These are phyloP conservation scores for Macrocystidia cucumis DNA, from an alignment of 1,284 basidiomycete species.

Conservation along the genomic window DNA sequence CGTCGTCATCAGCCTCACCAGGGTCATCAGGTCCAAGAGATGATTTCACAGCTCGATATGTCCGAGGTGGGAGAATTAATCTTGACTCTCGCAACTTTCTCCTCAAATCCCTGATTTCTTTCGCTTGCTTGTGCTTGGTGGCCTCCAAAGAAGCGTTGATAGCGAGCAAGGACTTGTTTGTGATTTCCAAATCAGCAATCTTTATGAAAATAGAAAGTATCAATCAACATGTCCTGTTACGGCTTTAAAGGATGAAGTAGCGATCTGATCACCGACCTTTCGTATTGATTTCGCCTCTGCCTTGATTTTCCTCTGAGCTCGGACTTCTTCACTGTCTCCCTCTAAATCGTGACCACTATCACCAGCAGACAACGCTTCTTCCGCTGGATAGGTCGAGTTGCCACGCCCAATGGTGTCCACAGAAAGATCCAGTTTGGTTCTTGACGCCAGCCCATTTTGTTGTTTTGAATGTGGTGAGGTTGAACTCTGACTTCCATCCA, in stretches of 20 bases:
- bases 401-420: too few species aligned
- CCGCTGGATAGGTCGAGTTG: too few species aligned
- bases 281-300: conserved; percentile 71
- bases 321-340: conserved; percentile 23
- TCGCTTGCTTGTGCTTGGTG: conserved; percentile 68
- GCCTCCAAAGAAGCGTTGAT: conserved; percentile 72
- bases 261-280: conserved; percentile 42
- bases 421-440: too few species aligned
- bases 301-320: conserved; percentile 45
- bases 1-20: conserved; percentile 31
- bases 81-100: conserved; percentile 72
- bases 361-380: too few species aligned
- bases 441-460: too few species aligned
- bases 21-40: conserved; percentile 33
- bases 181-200: conserved; percentile 82
- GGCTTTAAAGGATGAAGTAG: conserved; percentile 2
- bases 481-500: too few species aligned
- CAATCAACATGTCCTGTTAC: too few species aligned
- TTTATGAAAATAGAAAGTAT: conserved; percentile 18
- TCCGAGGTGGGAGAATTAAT: conserved; percentile 61
- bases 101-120: conserved; percentile 70
- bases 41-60: conserved; percentile 49
- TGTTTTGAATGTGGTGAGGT: too few species aligned
- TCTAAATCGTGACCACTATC: conserved; percentile 20
- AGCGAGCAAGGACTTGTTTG: conserved; percentile 68